These are phyloP conservation scores for Xylariales sp. DNA, from an alignment of 2,329 filamentous ascomycete genomes.

Conservation along the genomic window DNA sequence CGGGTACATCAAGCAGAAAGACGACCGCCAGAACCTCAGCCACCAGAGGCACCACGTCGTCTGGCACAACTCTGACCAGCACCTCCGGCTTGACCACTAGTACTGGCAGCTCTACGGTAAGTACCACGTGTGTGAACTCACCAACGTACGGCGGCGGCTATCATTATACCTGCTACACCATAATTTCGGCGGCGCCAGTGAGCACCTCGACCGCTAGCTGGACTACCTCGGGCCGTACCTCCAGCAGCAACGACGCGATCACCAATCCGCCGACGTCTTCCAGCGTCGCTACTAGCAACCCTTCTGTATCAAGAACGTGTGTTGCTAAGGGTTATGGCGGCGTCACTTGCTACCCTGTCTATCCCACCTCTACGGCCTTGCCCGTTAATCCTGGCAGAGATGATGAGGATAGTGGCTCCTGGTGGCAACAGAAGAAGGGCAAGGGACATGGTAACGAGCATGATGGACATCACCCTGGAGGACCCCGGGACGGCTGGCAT, in stretches of 20 bases:
- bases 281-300: not conserved
- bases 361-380: not conserved
- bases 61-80: not conserved
- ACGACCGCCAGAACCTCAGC: too few relatives aligned
- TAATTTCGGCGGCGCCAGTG: not conserved
- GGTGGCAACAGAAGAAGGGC: not conserved
- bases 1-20: too few relatives aligned
- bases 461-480: too few relatives aligned
- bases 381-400: not conserved
- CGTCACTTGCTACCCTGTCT: slow-evolving; percentile 5
- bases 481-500: too few relatives aligned
- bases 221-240: not conserved
- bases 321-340: slow-evolving; percentile 7
- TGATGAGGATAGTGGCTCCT: not conserved
- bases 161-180: not conserved
- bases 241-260: not conserved
- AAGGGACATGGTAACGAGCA: not conserved
- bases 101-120: too few relatives aligned
- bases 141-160: not conserved
- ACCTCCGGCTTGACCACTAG: not conserved
- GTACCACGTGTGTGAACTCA: not conserved
- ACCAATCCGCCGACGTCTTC: not conserved
- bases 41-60: not conserved
- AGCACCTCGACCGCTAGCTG: not conserved
- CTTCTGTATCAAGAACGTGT: not conserved